Evolutionary conservation across 73 alveolate species (phyloP), one percentile per base, ranked within the genome.

Genomic region (Tetrahymena malaccensis): DNA sequence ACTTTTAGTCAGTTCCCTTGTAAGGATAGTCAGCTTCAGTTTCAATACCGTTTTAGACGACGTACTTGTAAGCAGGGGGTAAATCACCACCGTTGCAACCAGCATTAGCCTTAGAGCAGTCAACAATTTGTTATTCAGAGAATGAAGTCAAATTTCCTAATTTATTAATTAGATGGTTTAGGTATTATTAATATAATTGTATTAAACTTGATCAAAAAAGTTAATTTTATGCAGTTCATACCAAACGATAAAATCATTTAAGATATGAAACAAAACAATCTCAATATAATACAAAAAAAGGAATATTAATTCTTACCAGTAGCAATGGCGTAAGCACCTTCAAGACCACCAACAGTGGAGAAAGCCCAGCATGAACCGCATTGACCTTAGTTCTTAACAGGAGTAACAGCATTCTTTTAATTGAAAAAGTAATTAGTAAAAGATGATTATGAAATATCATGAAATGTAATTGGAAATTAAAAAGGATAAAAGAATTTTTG

Each of bases 361-460:
- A 98, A 98, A 17, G 99, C 98, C 99, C 99, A 98, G 96, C 99
- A 97, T 25, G 99, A 96, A 40, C 99, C 99, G 43, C 99, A 98
- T 35, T 93, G 44, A 44, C 99, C 99, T 96, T 98, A 97, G 94
- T 98, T 97, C 70, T 97, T 96, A 10, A 98, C 99, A 15, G 97
- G 97, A 57, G 96, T 93, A 34, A 98, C 98, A 13, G 83, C 97
- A 33, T 50, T 93, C 58, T 95, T 55, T 33, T 70, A 19, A 70
- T 13, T 70, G 4, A 9, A 70, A 70, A 70, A 70, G 12, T 70
- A 19, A 70, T 70, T 70, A 70, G 89, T n/a, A n/a, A n/a, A n/a
- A 5, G 16, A 15, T 50, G 27, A 50, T 0, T 1, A 50, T 13
- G 83, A 15, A 3, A 50, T 10, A 19, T n/a, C n/a, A 70, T 19